phyloP scores from a whole-genome alignment of 768 basidiomycete genomes.

The Flagelloscypha sp. region DNA sequence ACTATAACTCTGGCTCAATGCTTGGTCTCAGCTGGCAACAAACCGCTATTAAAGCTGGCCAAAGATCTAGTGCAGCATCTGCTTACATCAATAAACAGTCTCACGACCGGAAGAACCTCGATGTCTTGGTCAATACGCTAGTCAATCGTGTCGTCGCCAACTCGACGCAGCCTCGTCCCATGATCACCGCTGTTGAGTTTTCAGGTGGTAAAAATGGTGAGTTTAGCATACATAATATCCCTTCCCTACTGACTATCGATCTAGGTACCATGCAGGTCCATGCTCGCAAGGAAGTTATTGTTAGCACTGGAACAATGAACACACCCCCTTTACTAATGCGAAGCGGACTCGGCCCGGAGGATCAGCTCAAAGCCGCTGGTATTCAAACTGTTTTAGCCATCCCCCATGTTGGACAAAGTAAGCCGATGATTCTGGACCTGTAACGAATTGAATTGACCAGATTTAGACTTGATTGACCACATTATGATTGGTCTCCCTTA shows the following conservation, averaged over 20 bases:
- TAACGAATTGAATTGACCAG: no score
- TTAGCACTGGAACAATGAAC: slow-evolving; percentile 26
- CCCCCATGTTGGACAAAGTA: slow-evolving; percentile 20
- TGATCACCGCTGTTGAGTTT: slow-evolving; percentile 15
- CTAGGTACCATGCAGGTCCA: slow-evolving; percentile 11
- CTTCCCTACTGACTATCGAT: background rate
- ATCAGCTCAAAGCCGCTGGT: slow-evolving; percentile 3
- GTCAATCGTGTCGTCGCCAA: slow-evolving; percentile 21
- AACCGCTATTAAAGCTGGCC: slow-evolving; percentile 11
- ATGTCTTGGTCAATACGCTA: slow-evolving; percentile 26
- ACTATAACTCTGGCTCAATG: slow-evolving; percentile 22
- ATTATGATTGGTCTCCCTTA: no score
- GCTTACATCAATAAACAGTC: slow-evolving; percentile 22
- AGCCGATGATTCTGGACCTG: no score
- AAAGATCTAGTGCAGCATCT: slow-evolving; percentile 22
- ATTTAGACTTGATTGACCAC: no score
- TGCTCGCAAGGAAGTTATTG: slow-evolving; percentile 26
- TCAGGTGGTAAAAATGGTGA: slow-evolving; percentile 3
- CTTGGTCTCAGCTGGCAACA: slow-evolving; percentile 22
- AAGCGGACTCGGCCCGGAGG: slow-evolving; percentile 19
- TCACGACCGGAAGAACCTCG: slow-evolving; percentile 24
- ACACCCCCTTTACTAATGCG: slow-evolving; percentile 18
- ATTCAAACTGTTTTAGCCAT: slow-evolving; percentile 11
- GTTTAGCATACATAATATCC: slow-evolving; percentile 2
- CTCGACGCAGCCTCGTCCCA: slow-evolving; percentile 4